Evolutionary conservation across 495 filamentous ascomycete species (phyloP), one percentile per base, ranked within the genome.

Genomic region (Chaetomidium leptoderma): DNA sequence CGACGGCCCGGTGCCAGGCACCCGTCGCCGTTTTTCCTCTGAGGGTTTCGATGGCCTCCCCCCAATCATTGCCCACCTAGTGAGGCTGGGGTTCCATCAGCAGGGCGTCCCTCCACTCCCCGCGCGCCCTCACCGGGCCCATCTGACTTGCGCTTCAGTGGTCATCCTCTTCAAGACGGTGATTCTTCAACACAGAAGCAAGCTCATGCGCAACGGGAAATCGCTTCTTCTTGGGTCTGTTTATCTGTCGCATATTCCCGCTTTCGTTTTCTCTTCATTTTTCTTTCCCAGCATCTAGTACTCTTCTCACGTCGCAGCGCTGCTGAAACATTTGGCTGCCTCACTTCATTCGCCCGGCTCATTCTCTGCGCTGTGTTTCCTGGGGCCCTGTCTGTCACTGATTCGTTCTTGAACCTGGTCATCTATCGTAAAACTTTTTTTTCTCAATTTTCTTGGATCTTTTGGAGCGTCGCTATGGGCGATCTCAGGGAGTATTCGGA

Each of bases 81-180:
- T 70, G 69, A 73, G 71, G 67, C 71, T 73, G 65, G 66, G 61
- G 55, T 60, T 35, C 64, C 63, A 70, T 66, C 66, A 68, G 64
- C 70, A 66, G 67, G 70, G 63, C 66, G n/a, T 55, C 62, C 57
- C 56, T 60, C 47, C 47, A 59, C 49, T 40, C 57, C 53, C 63
- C 57, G 36, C 62, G 53, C 60, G 23, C 54, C 55, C 58, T 65
- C 58, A 63, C 64, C 61, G 53, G 53, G 68, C 50, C 55, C 71
- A 72, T 73, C 71, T 73, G 71, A 73, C 71, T 58, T 43, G 55
- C 47, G 58, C 60, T 60, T 53, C 52, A 62, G 42, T 57, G 66
- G 63, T 70, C 65, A 67, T 66, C 57, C 60, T 56, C 55, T 46
- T 56, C 36, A 24, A n/a, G 45, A 61, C 39, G 36, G 64, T 63